Evolutionary conservation across 2,329 filamentous ascomycete species (phyloP).

Genomic region (Aspergillus ochraceus): DNA sequence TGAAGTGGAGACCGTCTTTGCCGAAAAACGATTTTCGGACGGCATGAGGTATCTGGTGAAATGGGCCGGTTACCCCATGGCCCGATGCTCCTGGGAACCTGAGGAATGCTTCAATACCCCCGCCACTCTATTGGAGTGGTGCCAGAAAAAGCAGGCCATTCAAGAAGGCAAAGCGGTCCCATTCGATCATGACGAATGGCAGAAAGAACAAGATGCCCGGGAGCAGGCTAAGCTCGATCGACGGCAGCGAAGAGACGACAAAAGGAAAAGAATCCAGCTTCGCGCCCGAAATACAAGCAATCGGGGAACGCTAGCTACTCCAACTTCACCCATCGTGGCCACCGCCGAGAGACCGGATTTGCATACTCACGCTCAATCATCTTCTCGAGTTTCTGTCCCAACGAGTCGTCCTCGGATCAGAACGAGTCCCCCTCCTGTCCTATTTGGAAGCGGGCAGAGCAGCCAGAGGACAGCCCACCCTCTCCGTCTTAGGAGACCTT

Average conservation of each 20-base stretch:
- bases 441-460: conserved; percentile 18
- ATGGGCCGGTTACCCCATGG: conserved; percentile 62
- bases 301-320: neutral
- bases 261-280: conserved; percentile 26
- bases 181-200: conserved; percentile 36
- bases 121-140: conserved; percentile 45
- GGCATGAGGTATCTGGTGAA: conserved; percentile 58
- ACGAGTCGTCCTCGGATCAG: neutral
- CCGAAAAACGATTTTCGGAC: conserved; percentile 41
- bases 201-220: conserved; percentile 22
- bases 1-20: conserved; percentile 56
- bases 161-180: conserved; percentile 25
- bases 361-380: neutral
- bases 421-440: conserved; percentile 6
- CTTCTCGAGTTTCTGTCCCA: neutral
- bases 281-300: neutral
- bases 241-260: conserved; percentile 28
- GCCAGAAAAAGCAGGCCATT: conserved; percentile 33
- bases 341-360: too few species aligned
- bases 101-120: conserved; percentile 39
- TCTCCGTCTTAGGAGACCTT: conserved; percentile 7
- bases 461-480: neutral
- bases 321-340: neutral
- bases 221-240: conserved; percentile 24
- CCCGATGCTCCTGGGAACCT: conserved; percentile 59